Percentiles rank a stretch among this genome's conserved stretches.
These are phyloP conservation scores for Cardamine chenopodiifolia DNA, from an alignment of 345 rosid genomes.

Conservation along the genomic window DNA sequence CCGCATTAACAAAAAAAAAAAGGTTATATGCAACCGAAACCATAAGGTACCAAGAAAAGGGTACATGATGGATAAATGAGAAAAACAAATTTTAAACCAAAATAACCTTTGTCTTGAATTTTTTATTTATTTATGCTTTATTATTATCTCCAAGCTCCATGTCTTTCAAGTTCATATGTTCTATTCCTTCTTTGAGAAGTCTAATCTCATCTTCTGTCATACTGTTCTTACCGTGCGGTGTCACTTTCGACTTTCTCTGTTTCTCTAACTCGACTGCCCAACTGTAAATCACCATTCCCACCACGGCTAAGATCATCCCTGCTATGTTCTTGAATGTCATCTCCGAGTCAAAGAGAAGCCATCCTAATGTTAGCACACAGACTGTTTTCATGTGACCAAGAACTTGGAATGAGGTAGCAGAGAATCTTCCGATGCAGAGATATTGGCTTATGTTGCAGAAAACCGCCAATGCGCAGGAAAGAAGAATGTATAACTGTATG, in stretches of 20 bases:
- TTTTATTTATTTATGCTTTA: constrained; percentile 50
- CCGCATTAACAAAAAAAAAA: too few relatives aligned
- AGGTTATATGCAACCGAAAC: neutral
- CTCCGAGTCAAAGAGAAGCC: constrained; percentile 86
- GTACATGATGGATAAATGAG: constrained; percentile 4
- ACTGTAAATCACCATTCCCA: constrained; percentile 90
- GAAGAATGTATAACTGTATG: constrained; percentile 70
- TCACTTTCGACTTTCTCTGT: constrained; percentile 49
- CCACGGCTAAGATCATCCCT: constrained; percentile 82
- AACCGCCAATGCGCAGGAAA: constrained; percentile 87
- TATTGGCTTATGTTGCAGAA: constrained; percentile 97
- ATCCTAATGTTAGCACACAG: constrained; percentile 81
- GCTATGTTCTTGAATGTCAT: constrained; percentile 80
- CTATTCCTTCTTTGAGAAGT: constrained; percentile 70
- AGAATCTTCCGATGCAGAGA: constrained; percentile 96
- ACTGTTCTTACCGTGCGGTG: constrained; percentile 61
- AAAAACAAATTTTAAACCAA: too few relatives aligned
- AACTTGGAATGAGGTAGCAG: constrained; percentile 92
- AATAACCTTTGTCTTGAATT: neutral
- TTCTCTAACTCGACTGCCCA: constrained; percentile 94
- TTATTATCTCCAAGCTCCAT: constrained; percentile 62
- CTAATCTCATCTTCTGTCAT: constrained; percentile 79
- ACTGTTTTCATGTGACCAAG: constrained; percentile 97
- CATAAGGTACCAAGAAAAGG: neutral
- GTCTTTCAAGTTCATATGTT: constrained; percentile 54